Evolutionary conservation across 2,329 filamentous ascomycete genomes (phyloP), one percentile per base, ranked within the genome.

Genomic region (Cladosporium colombiae): DNA sequence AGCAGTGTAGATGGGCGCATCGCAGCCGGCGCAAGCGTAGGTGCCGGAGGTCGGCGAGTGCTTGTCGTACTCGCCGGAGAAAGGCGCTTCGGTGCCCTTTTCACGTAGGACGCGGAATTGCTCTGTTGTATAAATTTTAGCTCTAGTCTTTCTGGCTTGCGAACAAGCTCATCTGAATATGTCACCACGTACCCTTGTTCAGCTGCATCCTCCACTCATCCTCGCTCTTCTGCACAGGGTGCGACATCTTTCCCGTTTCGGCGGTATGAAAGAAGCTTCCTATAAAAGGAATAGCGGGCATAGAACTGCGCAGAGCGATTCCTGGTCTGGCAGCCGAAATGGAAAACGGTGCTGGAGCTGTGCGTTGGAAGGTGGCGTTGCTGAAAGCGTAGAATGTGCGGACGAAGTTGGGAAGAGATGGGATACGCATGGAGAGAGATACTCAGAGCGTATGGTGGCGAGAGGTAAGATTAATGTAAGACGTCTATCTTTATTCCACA

Each of bases 21-120:
- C 79, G 83, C 95, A 99, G 62, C 87, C 95, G 21, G 91, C 91
- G 80, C 95, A 99, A 55, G 85, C 88, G 82, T 98, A 99, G 64
- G 92, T 86, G 65, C 95, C 96, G 5, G 85, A 76, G 0, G 84
- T 79, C 1, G 93, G 88, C 76, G 89, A 86, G 83, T 97, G 93
- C 78, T 94, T 92, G 82, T 99, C 90, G 78, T 91, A 97, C 78
- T 90, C 87, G 74, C 94, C 93, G 6, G 89, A 88, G 71, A 87
- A 89, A 18, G 94, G 87, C 2, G 86, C 80, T 78, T 99, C 96
- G 55, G 95, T 99, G 73, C 93, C 95, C 78, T 97, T 94, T 78
- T 96, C 83, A 69, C 95, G 90, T 64, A 99, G 88, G 75, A 99
- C 86, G 70, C 92, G 91, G 83, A 98, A 99, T 85, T 99, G 95